These are phyloP conservation scores for Lolium multiflorum DNA, from an alignment of 176 grass and related monocot genomes.

Conservation along the genomic window DNA sequence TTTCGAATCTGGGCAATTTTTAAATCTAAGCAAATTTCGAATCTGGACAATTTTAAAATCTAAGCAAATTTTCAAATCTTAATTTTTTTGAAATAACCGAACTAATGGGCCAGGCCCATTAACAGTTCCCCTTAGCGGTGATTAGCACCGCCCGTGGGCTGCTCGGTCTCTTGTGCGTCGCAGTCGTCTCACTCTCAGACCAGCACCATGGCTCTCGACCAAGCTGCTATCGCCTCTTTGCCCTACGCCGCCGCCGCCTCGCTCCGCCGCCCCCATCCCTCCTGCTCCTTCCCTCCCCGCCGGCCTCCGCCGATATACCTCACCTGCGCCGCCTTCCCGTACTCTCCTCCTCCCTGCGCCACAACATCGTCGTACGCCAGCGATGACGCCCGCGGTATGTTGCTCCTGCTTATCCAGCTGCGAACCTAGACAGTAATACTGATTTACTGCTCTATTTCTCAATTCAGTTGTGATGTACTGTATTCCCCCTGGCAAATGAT, in stretches of 20 bases:
- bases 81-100: no score
- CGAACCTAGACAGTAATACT: no score
- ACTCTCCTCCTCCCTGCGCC: neutral
- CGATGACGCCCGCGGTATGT: neutral
- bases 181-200: neutral
- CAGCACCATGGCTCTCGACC: conserved; percentile 1
- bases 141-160: neutral
- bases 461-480: no score
- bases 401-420: no score
- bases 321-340: conserved; percentile 24
- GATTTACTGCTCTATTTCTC: no score
- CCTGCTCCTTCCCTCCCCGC: neutral
- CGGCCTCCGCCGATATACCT: conserved; percentile 14
- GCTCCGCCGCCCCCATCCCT: neutral
- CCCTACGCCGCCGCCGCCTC: conserved; percentile 13
- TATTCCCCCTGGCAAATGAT: no score
- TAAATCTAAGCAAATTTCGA: no score
- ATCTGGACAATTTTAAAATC: no score
- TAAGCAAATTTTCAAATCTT: no score
- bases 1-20: no score
- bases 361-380: neutral
- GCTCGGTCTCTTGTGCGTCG: neutral
- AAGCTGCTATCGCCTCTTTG: neutral
- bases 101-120: no score
- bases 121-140: no score